Percentiles rank a stretch among this genome's conserved stretches.
Conservation (phyloP, 345 rosid species). For the Salix arbutifolia region DNA sequence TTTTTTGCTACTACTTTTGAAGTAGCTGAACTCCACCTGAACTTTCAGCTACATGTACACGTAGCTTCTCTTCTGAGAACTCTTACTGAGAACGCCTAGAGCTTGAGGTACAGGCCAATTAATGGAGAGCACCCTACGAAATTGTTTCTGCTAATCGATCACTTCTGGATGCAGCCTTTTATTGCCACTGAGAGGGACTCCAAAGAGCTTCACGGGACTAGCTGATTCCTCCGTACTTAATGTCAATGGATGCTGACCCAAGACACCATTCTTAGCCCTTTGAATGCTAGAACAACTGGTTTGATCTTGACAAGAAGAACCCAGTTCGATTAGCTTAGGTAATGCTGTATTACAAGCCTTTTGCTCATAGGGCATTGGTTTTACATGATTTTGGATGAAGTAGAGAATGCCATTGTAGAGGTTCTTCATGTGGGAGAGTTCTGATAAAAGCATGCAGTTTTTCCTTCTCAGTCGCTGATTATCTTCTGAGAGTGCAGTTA, state of each 20-base stretch:
- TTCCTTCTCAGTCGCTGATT: slow-evolving; percentile 44
- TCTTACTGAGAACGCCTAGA: not conserved
- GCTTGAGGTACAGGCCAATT: not conserved
- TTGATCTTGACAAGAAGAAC: slow-evolving; percentile 19
- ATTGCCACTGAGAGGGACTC: slow-evolving; percentile 43
- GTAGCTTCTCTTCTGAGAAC: not conserved
- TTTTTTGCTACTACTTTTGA: not conserved
- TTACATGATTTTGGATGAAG: slow-evolving; percentile 60
- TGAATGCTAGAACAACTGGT: not conserved
- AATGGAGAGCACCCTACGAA: not conserved
- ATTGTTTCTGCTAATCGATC: slow-evolving; percentile 11
- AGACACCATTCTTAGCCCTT: not conserved
- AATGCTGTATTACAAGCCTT: not conserved
- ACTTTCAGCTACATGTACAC: not conserved
- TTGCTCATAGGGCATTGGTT: slow-evolving; percentile 3
- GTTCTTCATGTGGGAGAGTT: slow-evolving; percentile 52
- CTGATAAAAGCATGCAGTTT: slow-evolving; percentile 52
- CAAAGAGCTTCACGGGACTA: slow-evolving; percentile 42
- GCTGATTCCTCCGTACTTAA: slow-evolving; percentile 18
- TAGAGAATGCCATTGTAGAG: slow-evolving; percentile 59
- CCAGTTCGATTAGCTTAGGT: slow-evolving; percentile 28
- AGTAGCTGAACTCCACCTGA: not conserved
- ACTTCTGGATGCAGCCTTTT: slow-evolving; percentile 45
- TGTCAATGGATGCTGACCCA: slow-evolving; percentile 11
- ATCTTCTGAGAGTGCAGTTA: slow-evolving; percentile 45